phyloP scores from a whole-genome alignment of 192 early-diverging fungal species.

The Coemansia sp. region DNA sequence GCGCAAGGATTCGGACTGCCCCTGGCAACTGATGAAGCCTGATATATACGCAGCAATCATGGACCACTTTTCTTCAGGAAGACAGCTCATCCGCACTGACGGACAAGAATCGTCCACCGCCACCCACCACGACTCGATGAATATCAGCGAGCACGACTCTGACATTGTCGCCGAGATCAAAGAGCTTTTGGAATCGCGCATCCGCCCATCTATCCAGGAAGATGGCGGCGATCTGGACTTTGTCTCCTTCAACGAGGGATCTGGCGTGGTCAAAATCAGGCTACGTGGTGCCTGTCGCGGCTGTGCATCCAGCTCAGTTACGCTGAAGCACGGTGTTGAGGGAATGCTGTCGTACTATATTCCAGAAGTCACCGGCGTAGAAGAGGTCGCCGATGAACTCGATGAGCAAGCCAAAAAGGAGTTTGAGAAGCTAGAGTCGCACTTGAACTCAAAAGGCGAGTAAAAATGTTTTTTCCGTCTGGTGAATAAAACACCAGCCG shows the following conservation, averaged over 20 bases:
- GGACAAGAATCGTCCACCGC: slow-evolving; percentile 11
- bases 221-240: slow-evolving; percentile 99
- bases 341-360: slow-evolving; percentile 99
- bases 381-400: slow-evolving; percentile 85
- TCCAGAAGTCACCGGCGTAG: slow-evolving; percentile 85
- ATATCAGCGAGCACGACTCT: slow-evolving; percentile 72
- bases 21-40: slow-evolving; percentile 98
- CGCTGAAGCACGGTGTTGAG: slow-evolving; percentile 98
- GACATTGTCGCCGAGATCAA: slow-evolving; percentile 98
- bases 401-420: slow-evolving; percentile 78
- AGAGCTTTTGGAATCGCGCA: slow-evolving; percentile 92
- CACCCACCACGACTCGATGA: slow-evolving; percentile 16
- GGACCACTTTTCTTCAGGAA: slow-evolving; percentile 86
- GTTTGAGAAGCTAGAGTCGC: slow-evolving; percentile 86
- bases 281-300: slow-evolving; percentile 95
- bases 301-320: slow-evolving; percentile 85
- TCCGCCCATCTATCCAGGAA: slow-evolving; percentile 96
- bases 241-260: slow-evolving; percentile 75
- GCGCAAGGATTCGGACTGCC: slow-evolving; percentile 82
- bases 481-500: too few species aligned
- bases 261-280: slow-evolving; percentile 87
- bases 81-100: slow-evolving; percentile 69
- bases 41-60: slow-evolving; percentile 96
- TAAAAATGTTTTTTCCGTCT: too few species aligned
- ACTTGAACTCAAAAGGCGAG: slow-evolving; percentile 8